These are phyloP conservation scores for Vachellia collinsii DNA, from an alignment of 306 rosid genomes.

Conservation along the genomic window DNA sequence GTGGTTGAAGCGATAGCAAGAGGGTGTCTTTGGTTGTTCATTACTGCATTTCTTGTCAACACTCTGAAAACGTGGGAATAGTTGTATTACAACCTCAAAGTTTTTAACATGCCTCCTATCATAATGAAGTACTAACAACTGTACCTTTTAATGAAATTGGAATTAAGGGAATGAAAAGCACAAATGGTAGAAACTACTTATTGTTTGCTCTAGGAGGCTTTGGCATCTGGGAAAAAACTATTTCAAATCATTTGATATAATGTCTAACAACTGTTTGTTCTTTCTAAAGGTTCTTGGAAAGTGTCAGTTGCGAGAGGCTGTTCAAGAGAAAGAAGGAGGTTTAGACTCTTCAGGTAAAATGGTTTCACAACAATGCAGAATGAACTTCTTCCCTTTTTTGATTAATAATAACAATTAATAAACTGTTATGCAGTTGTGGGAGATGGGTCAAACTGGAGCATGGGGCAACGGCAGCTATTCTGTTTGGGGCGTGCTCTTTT, in stretches of 20 bases:
- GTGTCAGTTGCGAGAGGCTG: slow-evolving; percentile 77
- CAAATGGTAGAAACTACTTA: too few species aligned
- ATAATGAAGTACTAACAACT: too few species aligned
- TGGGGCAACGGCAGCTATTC: slow-evolving; percentile 89
- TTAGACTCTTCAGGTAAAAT: slow-evolving; percentile 67
- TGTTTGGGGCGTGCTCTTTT: slow-evolving; percentile 91
- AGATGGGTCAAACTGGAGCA: slow-evolving; percentile 97
- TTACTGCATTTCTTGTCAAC: too few species aligned
- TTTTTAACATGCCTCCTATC: too few species aligned
- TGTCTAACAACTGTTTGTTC: slow-evolving; percentile 7
- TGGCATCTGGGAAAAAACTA: too few species aligned
- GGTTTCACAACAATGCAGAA: not conserved
- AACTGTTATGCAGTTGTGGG: slow-evolving; percentile 59
- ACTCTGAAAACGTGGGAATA: too few species aligned
- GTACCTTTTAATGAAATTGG: too few species aligned
- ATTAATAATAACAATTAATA: not conserved
- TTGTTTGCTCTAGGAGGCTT: not conserved
- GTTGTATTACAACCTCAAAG: too few species aligned
- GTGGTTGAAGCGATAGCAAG: not conserved
- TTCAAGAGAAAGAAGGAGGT: slow-evolving; percentile 70
- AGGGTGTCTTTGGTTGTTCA: too few species aligned
- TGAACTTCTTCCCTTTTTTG: too few species aligned
- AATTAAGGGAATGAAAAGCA: too few species aligned
- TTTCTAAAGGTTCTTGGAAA: slow-evolving; percentile 72
- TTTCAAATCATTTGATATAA: too few species aligned